Evolutionary conservation across 2,329 filamentous ascomycete genomes (phyloP).

Genomic region (Aspergillus fumigatiaffinis): DNA sequence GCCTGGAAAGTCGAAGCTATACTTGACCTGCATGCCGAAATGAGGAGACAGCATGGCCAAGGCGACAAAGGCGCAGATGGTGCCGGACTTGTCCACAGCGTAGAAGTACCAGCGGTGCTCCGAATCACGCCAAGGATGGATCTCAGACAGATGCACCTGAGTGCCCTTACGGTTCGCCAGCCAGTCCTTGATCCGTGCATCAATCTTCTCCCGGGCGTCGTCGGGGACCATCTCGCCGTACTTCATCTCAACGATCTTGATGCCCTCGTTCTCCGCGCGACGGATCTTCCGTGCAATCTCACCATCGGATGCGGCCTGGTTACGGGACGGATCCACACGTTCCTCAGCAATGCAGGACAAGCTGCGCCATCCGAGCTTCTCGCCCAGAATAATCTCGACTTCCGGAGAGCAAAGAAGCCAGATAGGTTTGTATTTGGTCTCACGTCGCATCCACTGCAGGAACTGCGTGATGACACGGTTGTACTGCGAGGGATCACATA

Average conservation of each 20-base stretch:
- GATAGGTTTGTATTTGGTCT: slow-evolving; percentile 69
- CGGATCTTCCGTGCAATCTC: slow-evolving; percentile 71
- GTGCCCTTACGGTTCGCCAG: slow-evolving; percentile 72
- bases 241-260: slow-evolving; percentile 72
- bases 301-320: slow-evolving; percentile 61
- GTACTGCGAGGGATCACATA: slow-evolving; percentile 78
- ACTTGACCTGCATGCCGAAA: slow-evolving; percentile 92
- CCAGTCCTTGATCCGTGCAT: slow-evolving; percentile 75
- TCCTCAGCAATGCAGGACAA: slow-evolving; percentile 87
- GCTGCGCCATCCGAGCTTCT: slow-evolving; percentile 80
- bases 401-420: slow-evolving; percentile 85
- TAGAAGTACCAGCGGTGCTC: slow-evolving; percentile 83
- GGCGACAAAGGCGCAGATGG: slow-evolving; percentile 72
- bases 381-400: slow-evolving; percentile 74
- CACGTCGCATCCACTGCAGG: slow-evolving; percentile 68
- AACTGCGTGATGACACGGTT: slow-evolving; percentile 69
- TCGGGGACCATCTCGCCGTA: slow-evolving; percentile 61
- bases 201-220: slow-evolving; percentile 65
- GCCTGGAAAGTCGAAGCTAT: slow-evolving; percentile 87
- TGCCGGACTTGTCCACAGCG: slow-evolving; percentile 67
- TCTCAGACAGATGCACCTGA: slow-evolving; percentile 86
- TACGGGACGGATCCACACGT: slow-evolving; percentile 70
- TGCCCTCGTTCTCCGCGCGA: slow-evolving; percentile 74
- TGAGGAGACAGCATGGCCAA: slow-evolving; percentile 74
- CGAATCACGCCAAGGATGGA: slow-evolving; percentile 80